Conservation (phyloP, 1,139 yeast genomes). For the Saccharomycopsis crataegensis region DNA sequence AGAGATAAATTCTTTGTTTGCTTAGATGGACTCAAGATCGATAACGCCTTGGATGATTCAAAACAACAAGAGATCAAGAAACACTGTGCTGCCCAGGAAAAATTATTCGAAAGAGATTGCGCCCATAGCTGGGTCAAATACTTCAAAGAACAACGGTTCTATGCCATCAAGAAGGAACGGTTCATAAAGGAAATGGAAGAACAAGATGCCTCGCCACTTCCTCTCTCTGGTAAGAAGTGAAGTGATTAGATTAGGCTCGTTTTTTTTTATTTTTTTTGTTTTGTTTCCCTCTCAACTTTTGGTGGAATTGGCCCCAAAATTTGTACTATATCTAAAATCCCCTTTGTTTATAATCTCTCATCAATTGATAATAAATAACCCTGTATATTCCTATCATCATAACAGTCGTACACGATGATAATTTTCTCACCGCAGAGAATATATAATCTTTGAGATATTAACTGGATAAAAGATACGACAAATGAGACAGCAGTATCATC, state of each 20-base stretch:
- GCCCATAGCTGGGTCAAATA: conserved; percentile 63
- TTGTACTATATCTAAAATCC: background rate
- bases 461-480: too few species aligned
- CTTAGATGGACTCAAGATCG: conserved; percentile 44
- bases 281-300: background rate
- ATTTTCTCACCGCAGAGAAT: too few species aligned
- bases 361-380: too few species aligned
- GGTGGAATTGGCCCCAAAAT: background rate
- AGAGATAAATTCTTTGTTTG: conserved; percentile 55
- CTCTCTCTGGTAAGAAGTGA: conserved; percentile 21
- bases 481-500: too few species aligned
- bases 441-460: too few species aligned
- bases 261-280: background rate
- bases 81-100: conserved; percentile 39
- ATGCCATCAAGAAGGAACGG: conserved; percentile 45
- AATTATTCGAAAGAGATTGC: conserved; percentile 46
- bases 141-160: conserved; percentile 59
- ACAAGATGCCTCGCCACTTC: conserved; percentile 35
- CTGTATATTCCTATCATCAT: too few species aligned
- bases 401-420: too few species aligned
- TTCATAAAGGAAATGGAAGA: conserved; percentile 47
- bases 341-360: too few species aligned
- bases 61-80: conserved; percentile 27
- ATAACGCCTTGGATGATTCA: conserved; percentile 40
- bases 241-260: background rate